Evolutionary conservation across 2,329 filamentous ascomycete genomes (phyloP), one percentile per base, ranked within the genome.

Genomic region (Alternaria consortialis): DNA sequence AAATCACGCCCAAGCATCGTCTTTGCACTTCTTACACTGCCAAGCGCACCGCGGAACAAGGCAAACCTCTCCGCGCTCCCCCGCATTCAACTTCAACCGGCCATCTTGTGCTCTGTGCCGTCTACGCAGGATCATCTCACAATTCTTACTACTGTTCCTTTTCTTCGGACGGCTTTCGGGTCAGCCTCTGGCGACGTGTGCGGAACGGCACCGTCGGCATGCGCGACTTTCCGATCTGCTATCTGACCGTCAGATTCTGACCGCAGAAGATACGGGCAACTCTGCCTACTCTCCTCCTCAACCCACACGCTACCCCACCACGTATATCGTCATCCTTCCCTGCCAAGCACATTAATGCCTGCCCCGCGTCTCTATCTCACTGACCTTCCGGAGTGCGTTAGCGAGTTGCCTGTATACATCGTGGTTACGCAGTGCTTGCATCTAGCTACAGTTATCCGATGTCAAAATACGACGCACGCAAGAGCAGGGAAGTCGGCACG

Each of bases 321-420:
- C 29, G 15, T 15, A 64, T 63, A 59, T 61, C 70, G 73, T 74
- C 73, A 74, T 74, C 27, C 46, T 55, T 56, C 44, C 15, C 63
- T 53, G 72, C 73, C 70, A 74, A 74, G 72, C 46, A 63, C 53
- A 40, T 53, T 53, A 46, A 60, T 47, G 15, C 39, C 54, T 56
- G 57, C 66, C 63, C 63, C 66, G 62, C 66, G 51, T 52, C 50
- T 34, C 40, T 60, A 62, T 60, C 67, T 58, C 53, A 60, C n/a
- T 58, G 60, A 77, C 74, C 75, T 78, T 70, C 75, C 74, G 20
- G 52, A 69, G 67, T 34, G 56, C 72, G 75, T 64, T 66, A 69
- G 66, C 66, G 58, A 65, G 51, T 69, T 67, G 53, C 66, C 60
- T 51, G 44, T 56, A 54, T 58, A 43, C 60, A 48, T 56, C 43